Conservation (phyloP, 2,329 filamentous ascomycete species). For the Colletotrichum orbiculare region DNA sequence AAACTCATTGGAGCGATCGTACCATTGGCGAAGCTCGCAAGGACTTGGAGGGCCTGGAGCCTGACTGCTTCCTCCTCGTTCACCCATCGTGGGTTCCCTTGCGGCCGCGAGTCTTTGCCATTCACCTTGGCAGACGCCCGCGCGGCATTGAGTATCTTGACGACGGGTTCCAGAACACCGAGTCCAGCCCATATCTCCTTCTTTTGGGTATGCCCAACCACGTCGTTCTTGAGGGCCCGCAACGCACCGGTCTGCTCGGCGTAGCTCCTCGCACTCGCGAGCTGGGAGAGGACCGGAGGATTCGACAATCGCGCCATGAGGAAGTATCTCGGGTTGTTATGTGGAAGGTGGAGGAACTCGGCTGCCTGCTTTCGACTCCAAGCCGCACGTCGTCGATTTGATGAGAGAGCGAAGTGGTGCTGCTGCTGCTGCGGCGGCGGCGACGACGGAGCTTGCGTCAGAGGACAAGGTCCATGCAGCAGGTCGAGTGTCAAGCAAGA, state of each 20-base stretch:
- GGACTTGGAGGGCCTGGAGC: constrained; percentile 84
- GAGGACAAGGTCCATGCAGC: constrained; percentile 33
- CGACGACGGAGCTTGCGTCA: constrained; percentile 32
- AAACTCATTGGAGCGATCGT: constrained; percentile 42
- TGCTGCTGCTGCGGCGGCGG: neutral
- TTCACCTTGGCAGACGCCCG: constrained; percentile 48
- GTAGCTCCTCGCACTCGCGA: constrained; percentile 64
- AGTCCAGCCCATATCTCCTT: constrained; percentile 82
- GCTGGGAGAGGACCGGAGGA: constrained; percentile 66
- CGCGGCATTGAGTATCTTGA: constrained; percentile 55
- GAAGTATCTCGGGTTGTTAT: neutral
- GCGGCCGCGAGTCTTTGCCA: constrained; percentile 52
- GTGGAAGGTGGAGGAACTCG: constrained; percentile 9
- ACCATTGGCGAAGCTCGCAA: constrained; percentile 89
- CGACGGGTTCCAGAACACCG: constrained; percentile 73
- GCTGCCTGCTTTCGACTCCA: constrained; percentile 24
- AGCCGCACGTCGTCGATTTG: constrained; percentile 25
- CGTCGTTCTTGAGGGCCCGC: constrained; percentile 84
- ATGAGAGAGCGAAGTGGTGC: constrained; percentile 21
- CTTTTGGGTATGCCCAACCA: constrained; percentile 86
- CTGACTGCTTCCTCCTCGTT: constrained; percentile 74
- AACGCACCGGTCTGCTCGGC: constrained; percentile 70
- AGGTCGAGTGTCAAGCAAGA: constrained; percentile 26
- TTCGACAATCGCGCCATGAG: constrained; percentile 65
- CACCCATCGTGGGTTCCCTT: constrained; percentile 46